Evolutionary conservation across 2,329 filamentous ascomycete species (phyloP).

Genomic region (Beauveria sp.): DNA sequence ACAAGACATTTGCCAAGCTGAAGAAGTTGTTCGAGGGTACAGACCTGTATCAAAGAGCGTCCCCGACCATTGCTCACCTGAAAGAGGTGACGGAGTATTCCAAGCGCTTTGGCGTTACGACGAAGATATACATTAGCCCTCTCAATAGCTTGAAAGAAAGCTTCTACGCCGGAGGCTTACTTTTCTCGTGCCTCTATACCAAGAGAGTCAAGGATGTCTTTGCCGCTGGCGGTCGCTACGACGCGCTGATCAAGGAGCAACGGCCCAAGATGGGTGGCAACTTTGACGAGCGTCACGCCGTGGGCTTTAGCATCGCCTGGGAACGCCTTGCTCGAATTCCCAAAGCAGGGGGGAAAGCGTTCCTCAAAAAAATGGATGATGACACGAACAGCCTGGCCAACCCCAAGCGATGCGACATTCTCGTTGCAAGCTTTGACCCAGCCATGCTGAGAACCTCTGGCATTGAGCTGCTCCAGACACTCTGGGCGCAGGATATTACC

Average conservation of each 20-base stretch:
- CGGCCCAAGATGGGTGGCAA: slow-evolving; percentile 59
- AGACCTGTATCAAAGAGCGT: slow-evolving; percentile 65
- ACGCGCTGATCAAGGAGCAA: slow-evolving; percentile 79
- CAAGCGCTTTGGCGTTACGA: slow-evolving; percentile 64
- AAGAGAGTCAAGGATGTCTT: slow-evolving; percentile 78
- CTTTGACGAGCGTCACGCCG: slow-evolving; percentile 65
- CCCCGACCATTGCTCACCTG: slow-evolving; percentile 71
- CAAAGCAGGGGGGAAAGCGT: slow-evolving; percentile 46
- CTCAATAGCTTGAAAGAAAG: slow-evolving; percentile 84
- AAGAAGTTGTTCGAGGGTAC: slow-evolving; percentile 54
- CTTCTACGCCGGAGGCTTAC: slow-evolving; percentile 76
- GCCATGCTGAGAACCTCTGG: slow-evolving; percentile 67
- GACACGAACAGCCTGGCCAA: slow-evolving; percentile 54
- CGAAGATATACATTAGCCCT: slow-evolving; percentile 77
- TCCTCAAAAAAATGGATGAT: slow-evolving; percentile 63
- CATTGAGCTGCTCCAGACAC: slow-evolving; percentile 65
- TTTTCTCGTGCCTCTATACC: slow-evolving; percentile 89
- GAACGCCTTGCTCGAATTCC: slow-evolving; percentile 67
- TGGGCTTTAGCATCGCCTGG: slow-evolving; percentile 88
- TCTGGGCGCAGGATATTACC: slow-evolving; percentile 80
- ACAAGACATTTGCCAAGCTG: slow-evolving; percentile 49
- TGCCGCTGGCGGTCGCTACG: slow-evolving; percentile 89
- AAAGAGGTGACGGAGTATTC: slow-evolving; percentile 70
- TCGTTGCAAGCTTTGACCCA: slow-evolving; percentile 81
- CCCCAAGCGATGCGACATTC: slow-evolving; percentile 70